A percentile compares a stretch with the other conserved stretches of the same genome.
Evolutionary conservation across 176 grass and related monocot genomes (phyloP).

Genomic region (Saccharum officinarum): DNA sequence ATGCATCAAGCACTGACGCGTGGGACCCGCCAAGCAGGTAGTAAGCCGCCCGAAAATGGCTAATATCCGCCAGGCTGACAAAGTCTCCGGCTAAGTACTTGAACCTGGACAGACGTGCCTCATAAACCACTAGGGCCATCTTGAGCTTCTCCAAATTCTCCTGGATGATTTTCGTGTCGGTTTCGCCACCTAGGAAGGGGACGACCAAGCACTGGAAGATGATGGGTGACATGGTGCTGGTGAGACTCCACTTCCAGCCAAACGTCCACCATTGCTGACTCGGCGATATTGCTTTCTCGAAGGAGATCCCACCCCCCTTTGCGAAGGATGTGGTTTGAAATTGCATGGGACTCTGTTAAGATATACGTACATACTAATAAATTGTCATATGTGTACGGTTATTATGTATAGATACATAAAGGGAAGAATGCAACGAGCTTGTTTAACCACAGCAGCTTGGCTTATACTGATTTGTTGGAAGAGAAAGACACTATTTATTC

Average conservation of each 20-base stretch:
- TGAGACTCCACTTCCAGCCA: constrained; percentile 59
- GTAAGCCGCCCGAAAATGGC: constrained; percentile 28
- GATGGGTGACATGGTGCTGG: constrained; percentile 32
- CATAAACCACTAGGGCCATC: constrained; percentile 48
- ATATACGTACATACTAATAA: neutral
- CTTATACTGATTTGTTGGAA: too few species aligned
- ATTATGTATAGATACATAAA: too few species aligned
- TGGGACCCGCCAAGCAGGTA: constrained; percentile 30
- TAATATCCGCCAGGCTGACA: constrained; percentile 52
- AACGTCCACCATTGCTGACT: constrained; percentile 48
- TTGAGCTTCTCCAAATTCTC: constrained; percentile 38
- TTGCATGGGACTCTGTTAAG: constrained; percentile 63
- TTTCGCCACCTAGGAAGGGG: constrained; percentile 27
- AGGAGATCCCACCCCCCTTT: constrained; percentile 45
- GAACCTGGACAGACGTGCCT: constrained; percentile 30
- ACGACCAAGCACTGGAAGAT: constrained; percentile 29
- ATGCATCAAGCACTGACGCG: constrained; percentile 40
- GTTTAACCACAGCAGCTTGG: too few species aligned
- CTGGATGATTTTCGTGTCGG: constrained; percentile 28
- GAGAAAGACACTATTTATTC: too few species aligned
- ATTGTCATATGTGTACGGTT: neutral
- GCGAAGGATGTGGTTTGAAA: constrained; percentile 50
- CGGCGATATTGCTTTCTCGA: constrained; percentile 20
- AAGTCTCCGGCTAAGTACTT: constrained; percentile 66
- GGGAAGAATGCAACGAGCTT: too few species aligned